A percentile compares a stretch with the other conserved stretches of the same genome.
Evolutionary conservation across 495 filamentous ascomycete species (phyloP).

Genomic region (Neurospora sp.): DNA sequence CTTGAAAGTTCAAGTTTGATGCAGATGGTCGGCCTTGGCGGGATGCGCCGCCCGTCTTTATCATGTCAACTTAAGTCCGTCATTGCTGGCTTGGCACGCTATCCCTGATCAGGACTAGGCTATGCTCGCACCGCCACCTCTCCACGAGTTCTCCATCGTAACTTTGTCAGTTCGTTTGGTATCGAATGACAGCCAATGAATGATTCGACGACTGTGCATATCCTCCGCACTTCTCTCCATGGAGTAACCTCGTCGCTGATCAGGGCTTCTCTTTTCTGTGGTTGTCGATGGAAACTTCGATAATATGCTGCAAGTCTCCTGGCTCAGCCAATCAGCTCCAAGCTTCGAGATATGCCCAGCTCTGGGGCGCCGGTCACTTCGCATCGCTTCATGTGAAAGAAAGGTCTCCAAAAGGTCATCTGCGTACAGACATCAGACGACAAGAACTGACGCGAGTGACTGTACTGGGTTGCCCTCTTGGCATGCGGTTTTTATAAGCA

Average conservation of each 20-base stretch:
- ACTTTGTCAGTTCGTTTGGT: neutral
- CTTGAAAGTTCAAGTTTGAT: neutral
- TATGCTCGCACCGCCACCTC: neutral
- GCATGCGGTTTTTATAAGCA: neutral
- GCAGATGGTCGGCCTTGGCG: neutral
- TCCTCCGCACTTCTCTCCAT: neutral
- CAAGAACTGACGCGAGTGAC: neutral
- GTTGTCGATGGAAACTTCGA: neutral
- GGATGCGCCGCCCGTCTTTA: neutral
- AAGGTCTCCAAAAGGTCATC: neutral
- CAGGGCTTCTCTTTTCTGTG: neutral
- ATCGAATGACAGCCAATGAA: neutral
- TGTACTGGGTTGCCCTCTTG: neutral
- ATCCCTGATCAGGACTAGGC: neutral
- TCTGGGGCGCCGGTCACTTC: neutral
- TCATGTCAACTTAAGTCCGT: neutral
- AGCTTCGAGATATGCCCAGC: neutral
- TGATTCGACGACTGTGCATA: neutral
- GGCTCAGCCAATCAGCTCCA: neutral
- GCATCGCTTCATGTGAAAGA: neutral
- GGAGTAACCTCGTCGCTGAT: neutral
- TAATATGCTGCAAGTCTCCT: neutral
- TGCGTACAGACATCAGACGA: neutral
- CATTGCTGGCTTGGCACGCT: neutral
- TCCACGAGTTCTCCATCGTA: neutral